Percentiles rank a stretch among this genome's conserved stretches.
Evolutionary conservation across 805 yeast genomes (phyloP).

Genomic region (Monosporozyma solicola): DNA sequence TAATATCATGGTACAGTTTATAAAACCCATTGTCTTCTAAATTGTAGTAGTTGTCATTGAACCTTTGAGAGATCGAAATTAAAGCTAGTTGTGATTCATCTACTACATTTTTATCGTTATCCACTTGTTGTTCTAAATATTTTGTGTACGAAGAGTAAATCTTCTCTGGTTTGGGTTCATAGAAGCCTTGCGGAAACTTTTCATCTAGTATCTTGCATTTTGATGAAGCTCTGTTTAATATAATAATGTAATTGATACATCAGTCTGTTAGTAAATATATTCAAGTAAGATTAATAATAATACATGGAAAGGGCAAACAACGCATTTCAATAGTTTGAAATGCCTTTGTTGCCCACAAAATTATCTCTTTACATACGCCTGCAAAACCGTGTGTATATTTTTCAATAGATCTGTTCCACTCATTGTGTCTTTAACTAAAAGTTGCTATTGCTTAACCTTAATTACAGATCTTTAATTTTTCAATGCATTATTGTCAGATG

Average conservation of each 20-base stretch:
- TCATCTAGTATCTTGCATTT: conserved; percentile 28
- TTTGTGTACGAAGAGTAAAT: conserved; percentile 37
- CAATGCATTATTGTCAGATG: not conserved
- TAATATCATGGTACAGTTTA: conserved; percentile 57
- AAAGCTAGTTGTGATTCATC: conserved; percentile 19
- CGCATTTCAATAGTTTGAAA: not conserved
- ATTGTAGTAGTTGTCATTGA: conserved; percentile 33
- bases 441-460: not conserved
- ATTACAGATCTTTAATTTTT: not conserved
- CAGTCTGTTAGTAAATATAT: not conserved
- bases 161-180: conserved; percentile 36
- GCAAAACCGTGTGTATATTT: conserved; percentile 16
- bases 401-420: conserved; percentile 5
- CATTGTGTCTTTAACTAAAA: not conserved
- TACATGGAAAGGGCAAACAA: not conserved
- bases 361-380: conserved; percentile 10
- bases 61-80: conserved; percentile 39
- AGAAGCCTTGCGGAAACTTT: conserved; percentile 39
- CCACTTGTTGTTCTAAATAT: conserved; percentile 26
- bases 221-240: conserved; percentile 16
- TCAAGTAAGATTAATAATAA: not conserved
- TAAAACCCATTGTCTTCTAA: conserved; percentile 36
- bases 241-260: not conserved
- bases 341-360: not conserved
- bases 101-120: conserved; percentile 13